These are phyloP conservation scores for Detonula confervacea DNA, from an alignment of 352 stramenopile species.

Conservation along the genomic window DNA sequence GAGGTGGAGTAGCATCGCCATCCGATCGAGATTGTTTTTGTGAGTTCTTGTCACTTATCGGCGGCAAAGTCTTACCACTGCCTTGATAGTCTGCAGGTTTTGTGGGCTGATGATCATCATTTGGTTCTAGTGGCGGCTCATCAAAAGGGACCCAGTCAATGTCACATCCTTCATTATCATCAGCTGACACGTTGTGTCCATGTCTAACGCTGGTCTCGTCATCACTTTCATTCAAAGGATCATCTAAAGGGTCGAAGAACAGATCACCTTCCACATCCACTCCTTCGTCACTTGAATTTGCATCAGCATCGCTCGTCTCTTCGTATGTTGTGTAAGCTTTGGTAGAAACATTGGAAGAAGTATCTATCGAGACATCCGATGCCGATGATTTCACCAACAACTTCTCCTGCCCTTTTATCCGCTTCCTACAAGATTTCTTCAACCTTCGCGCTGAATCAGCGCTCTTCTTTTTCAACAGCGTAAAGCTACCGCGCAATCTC, in stretches of 20 bases:
- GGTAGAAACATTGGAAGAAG: too few species aligned
- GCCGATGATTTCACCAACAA: neutral
- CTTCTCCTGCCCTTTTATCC: conserved; percentile 25
- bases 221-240: conserved; percentile 60
- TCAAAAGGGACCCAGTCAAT: conserved; percentile 59
- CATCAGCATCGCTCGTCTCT: conserved; percentile 4
- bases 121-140: conserved; percentile 37
- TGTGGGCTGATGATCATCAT: conserved; percentile 6
- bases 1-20: conserved; percentile 33
- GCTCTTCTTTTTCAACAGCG: conserved; percentile 48
- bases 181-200: neutral
- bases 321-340: too few species aligned
- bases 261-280: conserved; percentile 55
- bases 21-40: conserved; percentile 32
- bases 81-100: neutral
- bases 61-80: neutral
- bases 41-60: conserved; percentile 18
- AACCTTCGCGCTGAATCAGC: conserved; percentile 31
- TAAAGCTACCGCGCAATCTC: conserved; percentile 54
- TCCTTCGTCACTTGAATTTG: conserved; percentile 27
- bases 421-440: conserved; percentile 53
- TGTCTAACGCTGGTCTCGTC: conserved; percentile 36
- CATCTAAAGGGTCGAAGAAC: conserved; percentile 56
- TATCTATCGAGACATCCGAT: too few species aligned
- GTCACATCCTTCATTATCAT: conserved; percentile 22